Evolutionary conservation across 441 rosid genomes (phyloP), one percentile per base, ranked within the genome.

Genomic region (Viola pubescens): DNA sequence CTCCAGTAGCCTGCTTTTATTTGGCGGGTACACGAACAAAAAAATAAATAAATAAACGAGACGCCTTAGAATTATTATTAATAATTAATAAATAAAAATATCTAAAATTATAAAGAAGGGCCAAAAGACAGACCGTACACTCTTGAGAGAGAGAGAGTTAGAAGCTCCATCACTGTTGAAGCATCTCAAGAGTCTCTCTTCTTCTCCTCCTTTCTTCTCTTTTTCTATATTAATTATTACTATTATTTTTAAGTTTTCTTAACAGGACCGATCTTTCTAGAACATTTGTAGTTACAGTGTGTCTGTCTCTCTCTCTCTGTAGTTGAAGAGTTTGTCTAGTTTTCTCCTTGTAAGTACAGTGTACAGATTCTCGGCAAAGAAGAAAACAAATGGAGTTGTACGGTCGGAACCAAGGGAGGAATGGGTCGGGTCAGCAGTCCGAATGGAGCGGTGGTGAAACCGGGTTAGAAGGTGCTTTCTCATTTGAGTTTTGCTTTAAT

Each of bases 361-460:
- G 86, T 79, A 79, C 74, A 81, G 80, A 54, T 42, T 48, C 16
- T 37, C 26, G 9, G 6, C 56, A 13, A 48, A 60, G 56, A 57
- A 63, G 63, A 42, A 59, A 56, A 4, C 12, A 5, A 8, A 19
- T 86, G 89, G 95, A 86, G 69, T 68, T 87, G 71, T 90, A 90
- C 74, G 88, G 81, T 50, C 90, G 74, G 51, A 79, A 69, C 75
- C 79, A 77, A 48, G 63, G 65, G 1, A 69, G 78, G 55, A 81
- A 75, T 58, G 91, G 78, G 63, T 77, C 86, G 63, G 84, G 70
- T 44, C 77, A 66, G 44, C 75, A 61, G 41, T 50, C 78, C 51
- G 73, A 78, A 61, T 87, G 95, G 97, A 77, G 59, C 65, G 83
- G 70, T 10, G 72, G 73, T 43, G 79, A 76, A 10, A 74, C 89